A percentile compares a stretch with the other conserved stretches of the same genome.
These are phyloP conservation scores for Corymbia citriodora DNA, from an alignment of 441 rosid genomes.

Conservation along the genomic window DNA sequence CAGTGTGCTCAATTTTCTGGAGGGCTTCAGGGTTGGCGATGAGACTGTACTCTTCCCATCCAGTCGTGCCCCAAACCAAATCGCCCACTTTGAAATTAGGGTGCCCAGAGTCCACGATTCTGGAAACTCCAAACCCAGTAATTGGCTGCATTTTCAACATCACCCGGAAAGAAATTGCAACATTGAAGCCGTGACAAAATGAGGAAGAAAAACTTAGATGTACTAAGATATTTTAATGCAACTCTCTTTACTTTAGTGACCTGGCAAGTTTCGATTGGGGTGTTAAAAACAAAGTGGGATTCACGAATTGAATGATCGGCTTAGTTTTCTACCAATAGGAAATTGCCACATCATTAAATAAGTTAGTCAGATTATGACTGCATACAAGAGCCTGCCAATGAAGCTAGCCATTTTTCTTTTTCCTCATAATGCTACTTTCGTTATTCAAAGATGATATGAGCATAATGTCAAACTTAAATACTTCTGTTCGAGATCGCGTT, in stretches of 20 bases:
- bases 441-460: too few species aligned
- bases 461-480: not conserved
- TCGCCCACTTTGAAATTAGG: not conserved
- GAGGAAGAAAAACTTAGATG: not conserved
- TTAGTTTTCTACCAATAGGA: not conserved
- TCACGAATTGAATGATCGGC: not conserved
- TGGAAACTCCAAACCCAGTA: not conserved
- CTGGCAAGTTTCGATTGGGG: too few species aligned
- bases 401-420: not conserved
- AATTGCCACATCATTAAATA: not conserved
- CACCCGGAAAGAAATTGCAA: not conserved
- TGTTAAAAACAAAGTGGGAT: not conserved
- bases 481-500: not conserved
- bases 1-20: not conserved
- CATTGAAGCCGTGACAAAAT: not conserved
- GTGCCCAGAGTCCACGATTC: not conserved
- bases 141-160: not conserved
- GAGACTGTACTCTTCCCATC: conserved; percentile 3
- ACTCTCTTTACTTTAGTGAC: not conserved
- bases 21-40: not conserved
- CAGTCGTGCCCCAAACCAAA: conserved; percentile 4
- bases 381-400: not conserved
- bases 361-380: not conserved
- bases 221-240: not conserved
- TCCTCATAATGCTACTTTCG: not conserved